phyloP scores from a whole-genome alignment of 306 rosid genomes.

The Adenanthera pavonina region DNA sequence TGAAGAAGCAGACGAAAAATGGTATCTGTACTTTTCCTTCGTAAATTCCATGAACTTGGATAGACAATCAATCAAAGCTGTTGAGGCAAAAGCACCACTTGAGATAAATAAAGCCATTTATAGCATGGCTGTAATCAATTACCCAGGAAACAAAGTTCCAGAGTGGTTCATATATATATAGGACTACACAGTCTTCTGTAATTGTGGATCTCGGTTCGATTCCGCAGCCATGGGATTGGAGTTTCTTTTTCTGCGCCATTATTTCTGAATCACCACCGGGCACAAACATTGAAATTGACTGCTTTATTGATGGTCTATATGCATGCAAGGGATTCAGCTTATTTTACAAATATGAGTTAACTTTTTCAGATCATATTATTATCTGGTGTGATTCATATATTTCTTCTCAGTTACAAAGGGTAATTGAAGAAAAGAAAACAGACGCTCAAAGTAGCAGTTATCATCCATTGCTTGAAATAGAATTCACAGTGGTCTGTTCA shows the following conservation, averaged over 20 bases:
- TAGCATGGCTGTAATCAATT: fast-evolving
- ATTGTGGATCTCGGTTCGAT: not conserved
- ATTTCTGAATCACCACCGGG: not conserved
- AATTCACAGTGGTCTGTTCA: not conserved
- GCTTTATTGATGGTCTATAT: not conserved
- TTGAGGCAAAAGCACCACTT: not conserved
- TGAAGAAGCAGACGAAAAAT: too few species aligned
- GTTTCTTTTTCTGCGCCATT: not conserved
- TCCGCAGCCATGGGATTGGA: not conserved
- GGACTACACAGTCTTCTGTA: not conserved
- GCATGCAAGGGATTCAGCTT: not conserved
- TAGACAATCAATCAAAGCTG: not conserved
- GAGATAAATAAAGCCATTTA: not conserved
- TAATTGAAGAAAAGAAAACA: not conserved
- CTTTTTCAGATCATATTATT: not conserved
- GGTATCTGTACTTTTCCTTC: not conserved
- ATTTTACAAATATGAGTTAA: too few species aligned
- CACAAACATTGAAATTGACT: fast-evolving
- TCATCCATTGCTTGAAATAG: not conserved
- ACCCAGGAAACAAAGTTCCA: not conserved
- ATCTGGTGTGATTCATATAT: not conserved
- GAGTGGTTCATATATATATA: not conserved
- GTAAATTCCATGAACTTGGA: not conserved
- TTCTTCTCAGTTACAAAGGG: not conserved
- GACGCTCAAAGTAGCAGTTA: not conserved